These are phyloP conservation scores for Ogataea methylovora DNA, from an alignment of 805 yeast species.

Conservation along the genomic window DNA sequence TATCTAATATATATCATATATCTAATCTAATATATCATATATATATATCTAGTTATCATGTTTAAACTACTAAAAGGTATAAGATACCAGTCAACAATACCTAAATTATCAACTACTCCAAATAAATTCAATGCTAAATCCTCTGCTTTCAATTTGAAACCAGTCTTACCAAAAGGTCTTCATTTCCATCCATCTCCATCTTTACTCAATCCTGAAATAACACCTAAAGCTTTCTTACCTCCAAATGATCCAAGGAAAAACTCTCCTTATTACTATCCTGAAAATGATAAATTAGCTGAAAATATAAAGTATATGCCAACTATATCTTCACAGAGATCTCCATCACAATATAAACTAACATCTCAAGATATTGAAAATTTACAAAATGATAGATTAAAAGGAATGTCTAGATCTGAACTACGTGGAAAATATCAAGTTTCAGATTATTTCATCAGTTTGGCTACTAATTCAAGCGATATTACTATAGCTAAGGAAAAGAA, in stretches of 20 bases:
- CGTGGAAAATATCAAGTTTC: slow-evolving; percentile 21
- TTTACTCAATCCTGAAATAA: slow-evolving; percentile 21
- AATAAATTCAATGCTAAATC: slow-evolving; percentile 28
- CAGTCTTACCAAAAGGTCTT: slow-evolving; percentile 25
- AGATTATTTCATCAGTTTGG: slow-evolving; percentile 22
- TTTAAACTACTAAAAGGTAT: too few species aligned
- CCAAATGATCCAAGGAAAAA: slow-evolving; percentile 20
- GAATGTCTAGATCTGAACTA: slow-evolving; percentile 22
- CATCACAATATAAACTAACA: slow-evolving; percentile 20
- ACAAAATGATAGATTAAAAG: slow-evolving; percentile 22
- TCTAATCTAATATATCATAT: too few species aligned
- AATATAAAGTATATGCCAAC: slow-evolving; percentile 23
- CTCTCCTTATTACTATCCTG: slow-evolving; percentile 20
- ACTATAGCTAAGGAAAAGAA: slow-evolving; percentile 12
- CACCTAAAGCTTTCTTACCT: slow-evolving; percentile 29
- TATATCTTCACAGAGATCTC: slow-evolving; percentile 12
- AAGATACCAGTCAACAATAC: background rate
- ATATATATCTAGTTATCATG: too few species aligned
- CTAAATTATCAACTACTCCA: slow-evolving; percentile 24
- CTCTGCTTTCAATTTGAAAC: slow-evolving; percentile 28
- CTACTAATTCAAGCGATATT: slow-evolving; percentile 15
- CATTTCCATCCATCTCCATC: slow-evolving; percentile 31
- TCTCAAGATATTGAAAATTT: slow-evolving; percentile 18
- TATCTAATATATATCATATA: too few species aligned
- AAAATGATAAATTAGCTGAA: slow-evolving; percentile 11